Evolutionary conservation across 106 monocot species (phyloP), one percentile per base, ranked within the genome.

Genomic region (Allium cepa): DNA sequence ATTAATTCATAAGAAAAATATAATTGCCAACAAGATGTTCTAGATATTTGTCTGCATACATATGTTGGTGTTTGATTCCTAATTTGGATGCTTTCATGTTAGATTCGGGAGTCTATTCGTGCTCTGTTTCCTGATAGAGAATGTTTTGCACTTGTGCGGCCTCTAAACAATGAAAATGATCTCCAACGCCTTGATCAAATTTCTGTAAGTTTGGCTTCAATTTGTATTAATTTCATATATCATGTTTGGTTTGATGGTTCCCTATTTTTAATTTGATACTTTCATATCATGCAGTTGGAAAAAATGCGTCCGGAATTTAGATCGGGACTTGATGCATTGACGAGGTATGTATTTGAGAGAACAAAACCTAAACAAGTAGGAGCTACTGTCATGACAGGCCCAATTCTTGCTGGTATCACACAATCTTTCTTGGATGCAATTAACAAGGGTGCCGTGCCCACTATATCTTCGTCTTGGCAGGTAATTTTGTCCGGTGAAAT

Each of bases 391-490:
- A 91, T 96, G 92, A 96, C 91, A 9, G 96, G 96, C 49, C 96
- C 96, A 47, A 64, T 96, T 66, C 91, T 96, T 63, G 88, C 96
- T 69, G 88, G 83, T 46, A 53, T 96, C 26, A 92, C 96, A 15
- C 91, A 92, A 59, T 88, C 88, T 26, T 96, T 92, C 74, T 58
- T 96, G 75, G 91, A 96, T 76, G 96, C 96, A 46, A 83, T 96
- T 62, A 96, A 96, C 52, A 92, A 88, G 78, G 96, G 96, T 63
- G 96, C 96, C 55, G 96, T 96, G 5, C 96, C 96, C 59, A 96
- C 96, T 26, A 96, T 96, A 86, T 84, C 92, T 48, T 91, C 96
- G 11, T 88, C 96, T 3, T 96, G 96, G 96, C 91, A 96, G 96
- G 95, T 95, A 72, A 27, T 75, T 74, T 16, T 50, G 47, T 46